Conservation (phyloP, 2,329 filamentous ascomycete species). For the Diatrype stigma region DNA sequence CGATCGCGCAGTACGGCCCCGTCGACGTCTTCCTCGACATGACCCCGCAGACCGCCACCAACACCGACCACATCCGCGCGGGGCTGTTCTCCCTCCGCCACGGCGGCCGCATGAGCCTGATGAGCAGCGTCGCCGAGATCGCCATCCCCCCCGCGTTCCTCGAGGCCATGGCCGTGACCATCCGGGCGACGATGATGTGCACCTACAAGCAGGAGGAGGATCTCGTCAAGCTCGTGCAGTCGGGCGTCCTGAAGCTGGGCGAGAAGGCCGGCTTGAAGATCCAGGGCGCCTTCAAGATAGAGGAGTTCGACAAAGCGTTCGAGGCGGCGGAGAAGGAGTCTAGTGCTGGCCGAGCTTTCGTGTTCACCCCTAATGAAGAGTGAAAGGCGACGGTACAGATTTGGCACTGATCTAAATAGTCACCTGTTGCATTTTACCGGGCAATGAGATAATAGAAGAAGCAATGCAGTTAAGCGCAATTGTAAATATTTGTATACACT, state of each 20-base stretch:
- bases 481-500: no score
- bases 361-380: slow-evolving; percentile 6
- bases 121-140: slow-evolving; percentile 6
- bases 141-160: slow-evolving; percentile 3
- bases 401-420: no score
- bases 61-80: slow-evolving; percentile 6
- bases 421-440: no score
- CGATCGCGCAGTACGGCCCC: slow-evolving; percentile 4
- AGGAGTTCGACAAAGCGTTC: slow-evolving; percentile 5
- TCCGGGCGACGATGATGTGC: slow-evolving; percentile 12
- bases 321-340: slow-evolving; percentile 5
- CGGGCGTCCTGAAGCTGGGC: slow-evolving; percentile 10
- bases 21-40: slow-evolving; percentile 12
- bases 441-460: no score
- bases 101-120: slow-evolving; percentile 7
- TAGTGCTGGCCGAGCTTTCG: slow-evolving; percentile 7
- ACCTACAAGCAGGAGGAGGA: slow-evolving; percentile 8
- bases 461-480: no score
- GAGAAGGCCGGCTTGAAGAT: slow-evolving; percentile 4
- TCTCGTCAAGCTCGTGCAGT: slow-evolving; percentile 11
- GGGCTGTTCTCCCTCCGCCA: slow-evolving; percentile 8
- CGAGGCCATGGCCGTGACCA: background rate
- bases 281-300: slow-evolving; percentile 2
- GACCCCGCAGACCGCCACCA: slow-evolving; percentile 3
- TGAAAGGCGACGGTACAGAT: background rate